phyloP scores from a whole-genome alignment of 306 rosid genomes.

The Quillaja saponaria region DNA sequence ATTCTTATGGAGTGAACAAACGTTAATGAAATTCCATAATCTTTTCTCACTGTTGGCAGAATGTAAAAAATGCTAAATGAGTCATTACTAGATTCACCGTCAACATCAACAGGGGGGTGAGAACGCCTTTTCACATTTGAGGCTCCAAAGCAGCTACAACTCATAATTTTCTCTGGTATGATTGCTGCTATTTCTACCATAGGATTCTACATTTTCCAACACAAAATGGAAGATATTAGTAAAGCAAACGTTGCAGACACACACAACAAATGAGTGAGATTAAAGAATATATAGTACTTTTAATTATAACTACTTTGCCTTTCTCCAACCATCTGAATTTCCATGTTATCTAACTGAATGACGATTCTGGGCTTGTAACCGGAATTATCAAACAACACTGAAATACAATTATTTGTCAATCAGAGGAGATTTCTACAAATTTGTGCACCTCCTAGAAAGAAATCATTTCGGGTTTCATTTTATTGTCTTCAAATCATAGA shows the following conservation, averaged over 20 bases:
- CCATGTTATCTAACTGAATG: neutral
- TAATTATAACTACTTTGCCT: conserved; percentile 24
- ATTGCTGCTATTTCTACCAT: conserved; percentile 28
- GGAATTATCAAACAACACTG: conserved; percentile 2
- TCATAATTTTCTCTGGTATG: conserved; percentile 48
- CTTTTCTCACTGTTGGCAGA: conserved; percentile 15
- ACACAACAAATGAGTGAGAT: conserved; percentile 7
- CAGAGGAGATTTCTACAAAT: neutral
- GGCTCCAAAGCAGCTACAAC: conserved; percentile 85
- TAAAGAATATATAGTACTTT: conserved; percentile 4
- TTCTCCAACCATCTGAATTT: neutral
- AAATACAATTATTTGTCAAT: conserved; percentile 6
- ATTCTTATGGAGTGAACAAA: neutral
- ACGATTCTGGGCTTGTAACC: neutral
- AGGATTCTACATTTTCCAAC: conserved; percentile 17
- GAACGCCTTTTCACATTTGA: conserved; percentile 41
- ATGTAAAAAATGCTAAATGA: conserved; percentile 9
- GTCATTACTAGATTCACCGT: conserved; percentile 45
- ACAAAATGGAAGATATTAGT: conserved; percentile 15
- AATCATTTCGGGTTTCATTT: conserved; percentile 23
- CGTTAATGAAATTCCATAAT: neutral
- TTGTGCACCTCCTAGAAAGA: neutral
- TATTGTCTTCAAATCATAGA: neutral
- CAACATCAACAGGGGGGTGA: conserved; percentile 38
- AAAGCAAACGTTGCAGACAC: conserved; percentile 8